phyloP scores from a whole-genome alignment of 768 basidiomycete species.

The Leccinum subtestaceum region DNA sequence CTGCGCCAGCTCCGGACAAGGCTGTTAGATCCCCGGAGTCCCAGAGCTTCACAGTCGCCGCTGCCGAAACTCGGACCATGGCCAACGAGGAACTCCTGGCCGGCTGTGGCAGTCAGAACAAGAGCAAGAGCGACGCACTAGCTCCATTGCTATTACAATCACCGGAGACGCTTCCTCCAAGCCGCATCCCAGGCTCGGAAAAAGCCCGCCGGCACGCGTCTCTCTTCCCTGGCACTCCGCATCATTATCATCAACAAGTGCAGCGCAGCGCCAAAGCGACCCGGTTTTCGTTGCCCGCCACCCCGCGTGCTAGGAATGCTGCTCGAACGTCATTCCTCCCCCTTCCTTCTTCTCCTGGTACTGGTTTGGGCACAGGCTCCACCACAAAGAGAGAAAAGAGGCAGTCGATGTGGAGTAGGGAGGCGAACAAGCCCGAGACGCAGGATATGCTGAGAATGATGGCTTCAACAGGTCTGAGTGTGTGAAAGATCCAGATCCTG shows the following conservation, averaged over 20 bases:
- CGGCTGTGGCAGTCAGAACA: background rate
- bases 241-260: constrained; percentile 3
- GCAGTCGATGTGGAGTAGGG: constrained; percentile 14
- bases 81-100: background rate
- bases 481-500: background rate
- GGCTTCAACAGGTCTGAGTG: background rate
- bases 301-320: background rate
- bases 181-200: background rate
- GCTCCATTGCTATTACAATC: background rate
- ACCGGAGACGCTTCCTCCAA: background rate
- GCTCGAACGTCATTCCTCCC: background rate
- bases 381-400: constrained; percentile 16
- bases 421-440: constrained; percentile 21
- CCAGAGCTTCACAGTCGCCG: background rate
- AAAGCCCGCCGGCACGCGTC: constrained; percentile 9
- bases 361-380: background rate
- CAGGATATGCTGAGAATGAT: constrained; percentile 22
- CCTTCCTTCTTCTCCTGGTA: background rate
- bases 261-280: background rate
- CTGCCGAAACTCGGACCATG: background rate
- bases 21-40: background rate
- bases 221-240: background rate
- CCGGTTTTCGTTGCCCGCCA: constrained; percentile 22
- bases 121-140: background rate
- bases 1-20: background rate